These are phyloP conservation scores for Aspergillus panamensis DNA, from an alignment of 495 filamentous ascomycete genomes.

Conservation along the genomic window DNA sequence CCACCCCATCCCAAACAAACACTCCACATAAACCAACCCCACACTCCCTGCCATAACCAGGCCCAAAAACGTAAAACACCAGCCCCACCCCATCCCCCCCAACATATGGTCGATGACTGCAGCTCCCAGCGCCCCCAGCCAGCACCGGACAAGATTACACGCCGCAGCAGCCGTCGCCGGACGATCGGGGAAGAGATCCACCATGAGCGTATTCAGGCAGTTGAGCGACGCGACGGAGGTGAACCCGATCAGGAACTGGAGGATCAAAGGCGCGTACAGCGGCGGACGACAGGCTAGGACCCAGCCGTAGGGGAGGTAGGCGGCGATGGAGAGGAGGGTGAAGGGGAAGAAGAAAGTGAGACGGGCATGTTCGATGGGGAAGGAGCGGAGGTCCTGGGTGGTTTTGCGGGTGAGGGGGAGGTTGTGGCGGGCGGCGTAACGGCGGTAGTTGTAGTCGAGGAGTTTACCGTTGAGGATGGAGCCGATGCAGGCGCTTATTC, in stretches of 20 bases:
- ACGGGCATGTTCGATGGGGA: conserved; percentile 59
- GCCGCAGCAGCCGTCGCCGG: conserved; percentile 61
- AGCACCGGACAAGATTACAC: conserved; percentile 62
- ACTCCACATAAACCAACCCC: conserved; percentile 27
- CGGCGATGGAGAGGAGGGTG: conserved; percentile 36
- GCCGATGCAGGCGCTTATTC: conserved; percentile 51
- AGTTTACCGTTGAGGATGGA: conserved; percentile 54
- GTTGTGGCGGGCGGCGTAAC: conserved; percentile 44
- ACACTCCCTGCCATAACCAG: conserved; percentile 35
- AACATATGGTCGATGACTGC: conserved; percentile 61
- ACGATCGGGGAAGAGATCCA: conserved; percentile 57
- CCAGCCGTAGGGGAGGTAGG: conserved; percentile 57
- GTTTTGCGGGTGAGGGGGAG: conserved; percentile 46
- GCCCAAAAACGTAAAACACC: conserved; percentile 54
- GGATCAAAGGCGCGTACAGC: conserved; percentile 49
- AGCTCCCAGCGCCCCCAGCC: conserved; percentile 59
- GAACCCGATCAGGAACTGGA: conserved; percentile 55
- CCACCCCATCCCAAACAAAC: conserved; percentile 40
- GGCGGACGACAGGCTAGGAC: conserved; percentile 44
- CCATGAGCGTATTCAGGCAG: conserved; percentile 41
- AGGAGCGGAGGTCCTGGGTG: conserved; percentile 48
- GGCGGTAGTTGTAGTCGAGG: conserved; percentile 54
- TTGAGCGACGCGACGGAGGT: conserved; percentile 50
- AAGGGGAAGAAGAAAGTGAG: conserved; percentile 48
- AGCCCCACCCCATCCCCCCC: conserved; percentile 56